A percentile compares a stretch with the other conserved stretches of the same genome.
Evolutionary conservation across 2,329 filamentous ascomycete genomes (phyloP).

Genomic region (Aspergillus eucalypticola): DNA sequence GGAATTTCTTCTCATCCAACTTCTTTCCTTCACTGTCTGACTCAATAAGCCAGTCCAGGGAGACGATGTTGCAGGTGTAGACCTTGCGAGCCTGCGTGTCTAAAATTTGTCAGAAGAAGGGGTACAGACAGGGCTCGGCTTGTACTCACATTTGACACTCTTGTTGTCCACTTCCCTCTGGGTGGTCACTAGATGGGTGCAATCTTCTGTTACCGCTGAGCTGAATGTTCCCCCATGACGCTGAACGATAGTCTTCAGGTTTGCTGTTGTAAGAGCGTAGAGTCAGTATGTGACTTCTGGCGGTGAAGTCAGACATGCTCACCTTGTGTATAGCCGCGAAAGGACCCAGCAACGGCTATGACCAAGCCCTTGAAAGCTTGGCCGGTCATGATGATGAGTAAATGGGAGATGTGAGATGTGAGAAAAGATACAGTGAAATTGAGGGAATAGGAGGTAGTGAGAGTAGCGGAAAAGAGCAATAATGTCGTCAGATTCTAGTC

Average conservation of each 20-base stretch:
- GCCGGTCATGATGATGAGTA: slow-evolving; percentile 9
- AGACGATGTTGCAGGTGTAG: slow-evolving; percentile 57
- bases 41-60: slow-evolving; percentile 63
- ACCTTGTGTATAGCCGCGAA: slow-evolving; percentile 57
- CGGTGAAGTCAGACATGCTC: slow-evolving; percentile 6
- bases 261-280: slow-evolving; percentile 9
- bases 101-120: slow-evolving; percentile 36
- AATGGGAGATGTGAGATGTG: neutral
- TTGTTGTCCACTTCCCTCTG: slow-evolving; percentile 40
- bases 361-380: slow-evolving; percentile 31
- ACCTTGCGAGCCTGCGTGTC: slow-evolving; percentile 49
- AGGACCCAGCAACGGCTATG: slow-evolving; percentile 63
- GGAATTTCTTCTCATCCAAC: slow-evolving; percentile 42
- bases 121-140: slow-evolving; percentile 36
- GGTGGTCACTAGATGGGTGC: slow-evolving; percentile 43
- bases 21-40: slow-evolving; percentile 49
- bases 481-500: neutral
- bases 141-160: slow-evolving; percentile 36
- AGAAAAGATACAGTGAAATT: too few relatives aligned
- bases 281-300: slow-evolving; percentile 1
- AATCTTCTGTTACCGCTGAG: slow-evolving; percentile 29
- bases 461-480: neutral
- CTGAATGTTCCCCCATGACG: slow-evolving; percentile 36
- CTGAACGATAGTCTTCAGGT: slow-evolving; percentile 30
- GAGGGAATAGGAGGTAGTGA: neutral